Percentiles rank a stretch among this genome's conserved stretches.
Evolutionary conservation across 768 basidiomycete species (phyloP).

Genomic region (Lentinus tigrinus): DNA sequence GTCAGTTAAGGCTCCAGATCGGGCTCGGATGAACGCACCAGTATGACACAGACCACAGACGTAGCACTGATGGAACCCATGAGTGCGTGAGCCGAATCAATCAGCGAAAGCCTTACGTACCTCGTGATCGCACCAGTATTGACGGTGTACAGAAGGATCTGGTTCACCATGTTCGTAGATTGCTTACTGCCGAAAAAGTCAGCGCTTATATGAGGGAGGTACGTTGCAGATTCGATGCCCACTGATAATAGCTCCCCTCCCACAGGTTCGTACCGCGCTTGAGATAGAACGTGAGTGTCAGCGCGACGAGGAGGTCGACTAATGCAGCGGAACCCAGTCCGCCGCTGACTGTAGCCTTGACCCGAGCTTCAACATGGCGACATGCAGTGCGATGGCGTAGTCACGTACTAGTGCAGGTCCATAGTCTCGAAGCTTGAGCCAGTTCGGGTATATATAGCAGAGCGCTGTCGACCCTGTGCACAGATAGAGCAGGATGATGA

Average conservation of each 20-base stretch:
- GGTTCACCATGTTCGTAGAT: background rate
- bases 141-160: background rate
- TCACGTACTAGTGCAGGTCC: slow-evolving; percentile 1
- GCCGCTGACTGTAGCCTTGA: background rate
- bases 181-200: background rate
- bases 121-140: background rate
- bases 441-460: slow-evolving; percentile 3
- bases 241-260: too few species aligned
- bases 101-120: too few species aligned
- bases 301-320: background rate
- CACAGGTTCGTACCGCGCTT: background rate
- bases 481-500: too few species aligned
- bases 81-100: too few species aligned
- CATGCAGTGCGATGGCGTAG: background rate
- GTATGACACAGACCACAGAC: background rate
- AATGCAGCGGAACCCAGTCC: background rate
- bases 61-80: too few species aligned
- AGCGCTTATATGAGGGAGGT: too few species aligned
- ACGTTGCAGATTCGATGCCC: too few species aligned
- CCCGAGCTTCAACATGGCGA: background rate
- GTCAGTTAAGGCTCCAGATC: background rate
- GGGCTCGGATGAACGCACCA: background rate
- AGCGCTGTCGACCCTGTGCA: slow-evolving; percentile 6
- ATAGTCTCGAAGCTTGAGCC: background rate
- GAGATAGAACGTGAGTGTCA: background rate